Evolutionary conservation across 345 rosid genomes (phyloP).

Genomic region (Melaleuca alternifolia): DNA sequence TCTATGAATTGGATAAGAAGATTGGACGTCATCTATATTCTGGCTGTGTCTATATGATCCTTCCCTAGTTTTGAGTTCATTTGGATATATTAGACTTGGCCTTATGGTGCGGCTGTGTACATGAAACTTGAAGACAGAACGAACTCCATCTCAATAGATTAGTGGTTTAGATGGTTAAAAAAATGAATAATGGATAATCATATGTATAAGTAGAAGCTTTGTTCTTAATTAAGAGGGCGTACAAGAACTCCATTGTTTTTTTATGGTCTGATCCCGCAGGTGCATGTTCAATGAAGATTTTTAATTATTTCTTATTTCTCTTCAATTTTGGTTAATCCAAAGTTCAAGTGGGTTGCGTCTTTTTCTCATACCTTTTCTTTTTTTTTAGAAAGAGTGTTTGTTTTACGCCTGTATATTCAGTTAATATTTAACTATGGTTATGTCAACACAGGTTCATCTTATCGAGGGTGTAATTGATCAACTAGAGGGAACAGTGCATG

Average conservation of each 20-base stretch:
- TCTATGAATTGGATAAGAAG: background rate
- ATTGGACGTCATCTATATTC: background rate
- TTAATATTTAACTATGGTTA: background rate
- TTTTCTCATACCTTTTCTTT: background rate
- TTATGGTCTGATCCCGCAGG: background rate
- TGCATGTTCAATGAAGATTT: background rate
- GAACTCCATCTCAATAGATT: background rate
- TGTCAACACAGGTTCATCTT: slow-evolving; percentile 67
- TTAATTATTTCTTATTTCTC: background rate
- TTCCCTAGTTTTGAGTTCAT: background rate
- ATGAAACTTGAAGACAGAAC: background rate
- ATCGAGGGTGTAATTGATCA: slow-evolving; percentile 94
- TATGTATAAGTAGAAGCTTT: background rate
- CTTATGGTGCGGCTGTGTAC: background rate
- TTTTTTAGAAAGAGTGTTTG: background rate
- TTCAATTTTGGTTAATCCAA: background rate
- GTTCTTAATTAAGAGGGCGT: background rate
- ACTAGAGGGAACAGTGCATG: slow-evolving; percentile 76
- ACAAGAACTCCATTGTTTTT: background rate
- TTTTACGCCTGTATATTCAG: background rate
- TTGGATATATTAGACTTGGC: background rate
- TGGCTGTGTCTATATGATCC: background rate
- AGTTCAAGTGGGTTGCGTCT: background rate
- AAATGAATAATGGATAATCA: background rate
- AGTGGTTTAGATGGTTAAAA: background rate